Evolutionary conservation across 2,329 filamentous ascomycete genomes (phyloP), one percentile per base, ranked within the genome.

Genomic region (Pyricularia sp.): DNA sequence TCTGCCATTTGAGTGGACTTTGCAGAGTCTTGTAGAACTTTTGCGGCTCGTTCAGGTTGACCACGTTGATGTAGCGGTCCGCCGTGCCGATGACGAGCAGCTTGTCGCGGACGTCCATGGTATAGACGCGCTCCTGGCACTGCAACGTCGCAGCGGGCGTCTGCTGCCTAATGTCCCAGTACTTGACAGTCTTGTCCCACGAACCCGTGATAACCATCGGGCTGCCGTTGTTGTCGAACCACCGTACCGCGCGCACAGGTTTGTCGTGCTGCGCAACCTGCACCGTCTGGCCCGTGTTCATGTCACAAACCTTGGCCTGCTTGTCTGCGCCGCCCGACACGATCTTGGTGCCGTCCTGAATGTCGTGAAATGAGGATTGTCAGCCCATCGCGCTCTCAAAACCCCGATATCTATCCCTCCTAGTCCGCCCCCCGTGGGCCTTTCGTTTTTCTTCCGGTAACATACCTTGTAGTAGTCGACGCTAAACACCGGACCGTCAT

Each of bases 1-100:
- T 99, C 84, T 99, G 95, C 93, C 94, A 99, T 82, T 99, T 99
- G 64, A 99, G 86, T 3, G 95, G 95, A 76, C 93, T 97, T 81
- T 97, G 93, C 67, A 97, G 86, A 11, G 92, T 94, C 86, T 99
- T 99, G 87, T 97, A 97, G 80, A 97, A 93, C 75, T 92, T 93
- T 68, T 87, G 88, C 4, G 95, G 95, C 71, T 96, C 90, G 77
- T 91, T 90, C 69, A 99, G 87, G 80, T 97, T 93, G 81, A 99
- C 85, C 71, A 99, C 90, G 78, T 98, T 94, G 84, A 99, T 97
- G 80, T 96, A 97, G 70, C 95, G 89, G 77, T 99, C 95, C 14
- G 95, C 95, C 0, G 94, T 98, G 71, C 92, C 95, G 69, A 97
- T 84, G 25, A 99, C 95, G 61, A 97, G 87, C 67, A 99, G 85